Evolutionary conservation across 768 basidiomycete genomes (phyloP).

Genomic region (Xanthoconium stramineum): DNA sequence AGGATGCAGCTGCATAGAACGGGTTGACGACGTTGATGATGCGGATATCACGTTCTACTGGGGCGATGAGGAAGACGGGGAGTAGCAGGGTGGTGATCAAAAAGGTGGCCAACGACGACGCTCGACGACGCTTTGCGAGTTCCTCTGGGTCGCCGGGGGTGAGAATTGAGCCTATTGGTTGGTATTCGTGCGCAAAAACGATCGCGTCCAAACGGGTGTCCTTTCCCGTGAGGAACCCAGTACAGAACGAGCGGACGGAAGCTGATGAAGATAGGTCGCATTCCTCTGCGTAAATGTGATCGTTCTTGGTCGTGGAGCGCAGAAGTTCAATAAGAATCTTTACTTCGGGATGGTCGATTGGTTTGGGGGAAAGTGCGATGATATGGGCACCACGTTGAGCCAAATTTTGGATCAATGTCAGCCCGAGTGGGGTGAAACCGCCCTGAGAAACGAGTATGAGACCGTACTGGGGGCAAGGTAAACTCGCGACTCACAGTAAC

Average conservation of each 20-base stretch:
- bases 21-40: slow-evolving; percentile 84
- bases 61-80: slow-evolving; percentile 76
- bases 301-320: slow-evolving; percentile 66
- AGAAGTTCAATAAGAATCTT: slow-evolving; percentile 64
- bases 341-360: slow-evolving; percentile 46
- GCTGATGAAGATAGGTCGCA: slow-evolving; percentile 67
- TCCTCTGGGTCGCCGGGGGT: slow-evolving; percentile 26
- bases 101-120: slow-evolving; percentile 66
- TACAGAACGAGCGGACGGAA: slow-evolving; percentile 68
- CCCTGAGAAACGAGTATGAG: slow-evolving; percentile 43
- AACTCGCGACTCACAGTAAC: slow-evolving; percentile 53
- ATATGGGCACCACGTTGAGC: slow-evolving; percentile 77
- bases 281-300: slow-evolving; percentile 75
- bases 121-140: slow-evolving; percentile 41
- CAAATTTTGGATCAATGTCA: slow-evolving; percentile 62
- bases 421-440: slow-evolving; percentile 68
- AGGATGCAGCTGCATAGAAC: slow-evolving; percentile 79
- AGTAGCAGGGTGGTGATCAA: slow-evolving; percentile 75
- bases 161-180: slow-evolving; percentile 53
- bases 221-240: slow-evolving; percentile 59
- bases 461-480: background rate
- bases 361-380: slow-evolving; percentile 65
- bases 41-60: slow-evolving; percentile 88
- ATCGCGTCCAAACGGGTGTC: slow-evolving; percentile 75
- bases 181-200: slow-evolving; percentile 76